These are phyloP conservation scores for Neoboletus brunneissimus DNA, from an alignment of 768 basidiomycete species.

Conservation along the genomic window DNA sequence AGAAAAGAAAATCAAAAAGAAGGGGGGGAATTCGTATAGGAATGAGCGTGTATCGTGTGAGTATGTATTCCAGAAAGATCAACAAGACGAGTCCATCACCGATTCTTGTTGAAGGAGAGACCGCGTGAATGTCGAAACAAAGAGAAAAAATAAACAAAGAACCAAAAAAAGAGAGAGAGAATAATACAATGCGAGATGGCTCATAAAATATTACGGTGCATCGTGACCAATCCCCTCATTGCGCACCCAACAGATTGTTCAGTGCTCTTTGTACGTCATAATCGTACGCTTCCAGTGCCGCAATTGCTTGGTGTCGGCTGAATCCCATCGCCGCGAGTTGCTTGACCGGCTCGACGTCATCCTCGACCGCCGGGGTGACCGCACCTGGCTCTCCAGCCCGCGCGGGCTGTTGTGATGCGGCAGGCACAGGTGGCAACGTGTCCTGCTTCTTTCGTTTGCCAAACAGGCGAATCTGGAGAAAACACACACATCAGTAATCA, in stretches of 20 bases:
- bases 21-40: slow-evolving; percentile 7
- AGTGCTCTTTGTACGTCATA: slow-evolving; percentile 81
- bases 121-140: slow-evolving; percentile 4
- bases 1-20: neutral
- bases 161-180: neutral
- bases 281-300: slow-evolving; percentile 77
- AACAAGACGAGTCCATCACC: slow-evolving; percentile 8
- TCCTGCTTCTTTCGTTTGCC: slow-evolving; percentile 71
- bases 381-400: slow-evolving; percentile 44
- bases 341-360: slow-evolving; percentile 74
- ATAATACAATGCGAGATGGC: slow-evolving; percentile 22
- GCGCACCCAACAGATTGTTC: slow-evolving; percentile 61
- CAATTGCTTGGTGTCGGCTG: slow-evolving; percentile 74
- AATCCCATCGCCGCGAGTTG: slow-evolving; percentile 91
- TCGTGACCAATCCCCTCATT: slow-evolving; percentile 11
- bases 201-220: slow-evolving; percentile 14
- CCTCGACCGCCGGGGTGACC: slow-evolving; percentile 54
- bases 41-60: slow-evolving; percentile 30
- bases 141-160: neutral
- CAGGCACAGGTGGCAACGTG: slow-evolving; percentile 42
- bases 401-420: slow-evolving; percentile 38
- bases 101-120: slow-evolving; percentile 18
- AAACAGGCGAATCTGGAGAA: slow-evolving; percentile 63
- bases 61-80: slow-evolving; percentile 29
- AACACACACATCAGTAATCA: slow-evolving; percentile 8